Percentiles rank a stretch among this genome's conserved stretches.
phyloP scores from a whole-genome alignment of 768 basidiomycete genomes.

The Aureoboletus auriporus region DNA sequence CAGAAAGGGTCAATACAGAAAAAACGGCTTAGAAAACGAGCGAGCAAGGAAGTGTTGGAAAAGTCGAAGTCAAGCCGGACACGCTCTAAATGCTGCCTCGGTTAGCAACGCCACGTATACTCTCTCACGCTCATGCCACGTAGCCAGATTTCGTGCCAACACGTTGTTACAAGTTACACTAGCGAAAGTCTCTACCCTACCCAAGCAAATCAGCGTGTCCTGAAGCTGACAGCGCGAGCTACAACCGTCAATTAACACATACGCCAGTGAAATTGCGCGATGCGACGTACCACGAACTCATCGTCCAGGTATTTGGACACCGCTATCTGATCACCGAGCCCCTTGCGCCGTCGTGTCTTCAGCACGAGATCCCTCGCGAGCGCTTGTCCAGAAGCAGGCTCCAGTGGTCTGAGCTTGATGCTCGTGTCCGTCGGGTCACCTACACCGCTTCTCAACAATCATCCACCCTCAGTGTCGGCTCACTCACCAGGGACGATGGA shows the following conservation, averaged over 20 bases:
- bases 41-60: conserved; percentile 32
- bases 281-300: conserved; percentile 79
- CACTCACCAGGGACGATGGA: conserved; percentile 89
- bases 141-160: neutral
- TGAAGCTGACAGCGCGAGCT: conserved; percentile 92
- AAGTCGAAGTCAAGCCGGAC: conserved; percentile 11
- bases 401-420: conserved; percentile 93
- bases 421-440: conserved; percentile 98
- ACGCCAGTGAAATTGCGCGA: neutral
- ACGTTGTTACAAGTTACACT: too few species aligned
- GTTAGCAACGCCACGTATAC: conserved; percentile 43
- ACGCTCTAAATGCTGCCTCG: conserved; percentile 33
- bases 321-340: conserved; percentile 93
- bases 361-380: conserved; percentile 92
- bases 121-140: conserved; percentile 34
- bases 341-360: conserved; percentile 95
- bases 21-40: conserved; percentile 29
- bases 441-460: conserved; percentile 22
- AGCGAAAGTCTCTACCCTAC: conserved; percentile 17
- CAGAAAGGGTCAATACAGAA: conserved; percentile 15
- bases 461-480: neutral
- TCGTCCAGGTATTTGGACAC: conserved; percentile 97
- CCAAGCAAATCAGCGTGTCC: conserved; percentile 94
- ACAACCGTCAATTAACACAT: conserved; percentile 10
- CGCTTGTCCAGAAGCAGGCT: conserved; percentile 95